phyloP scores from a whole-genome alignment of 169 alveolate species.

The Eimeria falciformis region DNA sequence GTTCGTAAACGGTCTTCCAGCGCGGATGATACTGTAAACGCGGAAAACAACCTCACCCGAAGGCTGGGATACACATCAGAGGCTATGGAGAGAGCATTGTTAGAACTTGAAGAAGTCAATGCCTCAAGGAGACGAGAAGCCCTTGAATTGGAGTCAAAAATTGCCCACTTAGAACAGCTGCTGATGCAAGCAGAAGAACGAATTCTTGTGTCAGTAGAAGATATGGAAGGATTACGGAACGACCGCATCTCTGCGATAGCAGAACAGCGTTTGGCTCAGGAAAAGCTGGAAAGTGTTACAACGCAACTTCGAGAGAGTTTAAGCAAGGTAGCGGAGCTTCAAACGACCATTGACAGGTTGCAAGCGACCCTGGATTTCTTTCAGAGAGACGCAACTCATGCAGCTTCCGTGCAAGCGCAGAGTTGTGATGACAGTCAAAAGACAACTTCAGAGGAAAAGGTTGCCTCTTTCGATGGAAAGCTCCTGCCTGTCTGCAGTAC shows the following conservation, averaged over 20 bases:
- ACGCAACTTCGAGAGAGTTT: background rate
- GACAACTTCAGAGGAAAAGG: background rate
- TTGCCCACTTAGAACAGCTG: background rate
- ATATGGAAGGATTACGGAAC: background rate
- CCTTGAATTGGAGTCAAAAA: background rate
- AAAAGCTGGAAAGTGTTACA: background rate
- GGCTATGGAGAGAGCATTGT: constrained; percentile 66
- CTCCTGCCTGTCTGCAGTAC: constrained; percentile 7
- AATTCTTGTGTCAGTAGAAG: background rate
- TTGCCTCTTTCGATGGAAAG: background rate
- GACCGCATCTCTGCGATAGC: background rate
- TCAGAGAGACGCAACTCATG: constrained; percentile 25
- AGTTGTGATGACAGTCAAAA: constrained; percentile 17
- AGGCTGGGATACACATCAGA: constrained; percentile 22
- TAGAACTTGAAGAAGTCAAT: constrained; percentile 42
- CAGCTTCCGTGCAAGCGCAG: background rate
- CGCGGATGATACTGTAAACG: background rate
- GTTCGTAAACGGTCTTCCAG: no score
- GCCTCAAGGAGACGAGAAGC: background rate
- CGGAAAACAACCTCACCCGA: background rate
- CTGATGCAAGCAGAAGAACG: constrained; percentile 31
- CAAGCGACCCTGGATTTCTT: background rate
- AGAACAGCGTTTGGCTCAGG: constrained; percentile 30
- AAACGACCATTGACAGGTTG: constrained; percentile 11
- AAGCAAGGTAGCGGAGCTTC: constrained; percentile 24